Percentiles rank a stretch among this genome's conserved stretches.
Conservation (phyloP, 129 eudicot species). For the Flaveria robusta region DNA sequence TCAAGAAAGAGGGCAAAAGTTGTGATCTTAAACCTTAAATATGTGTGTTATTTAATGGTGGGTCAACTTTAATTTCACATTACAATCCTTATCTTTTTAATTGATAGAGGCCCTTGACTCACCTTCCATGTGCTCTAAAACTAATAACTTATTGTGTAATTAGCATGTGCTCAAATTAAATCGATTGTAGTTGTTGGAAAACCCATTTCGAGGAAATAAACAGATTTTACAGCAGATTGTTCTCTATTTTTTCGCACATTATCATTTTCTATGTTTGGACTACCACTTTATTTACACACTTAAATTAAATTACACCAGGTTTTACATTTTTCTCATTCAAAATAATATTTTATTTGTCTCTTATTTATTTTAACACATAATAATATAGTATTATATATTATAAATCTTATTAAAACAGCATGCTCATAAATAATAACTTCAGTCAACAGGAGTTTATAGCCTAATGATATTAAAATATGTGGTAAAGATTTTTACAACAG, state of each 20-base stretch:
- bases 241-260: not conserved
- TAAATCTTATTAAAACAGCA: no score
- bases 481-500: no score
- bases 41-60: not conserved
- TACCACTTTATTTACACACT: not conserved
- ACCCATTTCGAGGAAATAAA: not conserved
- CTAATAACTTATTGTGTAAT: not conserved
- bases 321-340: not conserved
- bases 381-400: no score
- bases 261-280: not conserved
- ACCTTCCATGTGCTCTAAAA: constrained; percentile 9
- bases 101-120: not conserved
- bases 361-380: no score
- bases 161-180: not conserved
- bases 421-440: no score
- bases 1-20: no score
- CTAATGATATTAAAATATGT: no score
- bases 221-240: not conserved
- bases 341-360: no score
- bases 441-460: no score
- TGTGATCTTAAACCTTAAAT: no score
- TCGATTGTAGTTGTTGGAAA: not conserved
- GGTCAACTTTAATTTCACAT: constrained; percentile 9
- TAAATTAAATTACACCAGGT: no score
- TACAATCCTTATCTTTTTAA: not conserved